Percentiles rank a stretch among this genome's conserved stretches.
These are phyloP conservation scores for Talaromyces sp. DNA, from an alignment of 2,329 filamentous ascomycete species.

Conservation along the genomic window DNA sequence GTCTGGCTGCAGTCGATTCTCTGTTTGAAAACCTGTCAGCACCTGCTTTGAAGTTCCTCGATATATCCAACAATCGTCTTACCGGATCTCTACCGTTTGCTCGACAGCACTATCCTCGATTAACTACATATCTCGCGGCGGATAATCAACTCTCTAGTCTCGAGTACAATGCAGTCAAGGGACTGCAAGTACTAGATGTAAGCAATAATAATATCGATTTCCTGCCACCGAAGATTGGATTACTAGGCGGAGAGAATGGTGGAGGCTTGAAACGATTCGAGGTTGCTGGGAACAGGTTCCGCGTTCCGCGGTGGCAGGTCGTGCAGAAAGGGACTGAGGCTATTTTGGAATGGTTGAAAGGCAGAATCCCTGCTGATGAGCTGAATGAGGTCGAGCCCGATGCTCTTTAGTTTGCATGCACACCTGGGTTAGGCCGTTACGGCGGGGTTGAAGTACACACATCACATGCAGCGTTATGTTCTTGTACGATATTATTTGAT, in stretches of 20 bases:
- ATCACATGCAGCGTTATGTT: background rate
- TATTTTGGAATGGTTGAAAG: constrained; percentile 74
- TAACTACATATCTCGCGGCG: constrained; percentile 67
- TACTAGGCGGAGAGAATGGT: constrained; percentile 60
- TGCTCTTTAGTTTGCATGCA: background rate
- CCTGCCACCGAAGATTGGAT: constrained; percentile 74
- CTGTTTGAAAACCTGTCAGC: constrained; percentile 67
- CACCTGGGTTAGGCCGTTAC: background rate
- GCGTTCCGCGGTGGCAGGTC: constrained; percentile 79
- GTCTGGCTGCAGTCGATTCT: constrained; percentile 66
- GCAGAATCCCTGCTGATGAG: constrained; percentile 61
- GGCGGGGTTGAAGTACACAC: background rate
- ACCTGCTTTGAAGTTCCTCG: constrained; percentile 69
- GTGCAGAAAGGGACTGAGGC: constrained; percentile 85
- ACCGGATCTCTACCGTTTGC: constrained; percentile 63
- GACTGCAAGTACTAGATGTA: constrained; percentile 72
- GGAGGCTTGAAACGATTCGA: constrained; percentile 63
- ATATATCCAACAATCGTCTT: constrained; percentile 80
- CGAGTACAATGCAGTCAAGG: constrained; percentile 68
- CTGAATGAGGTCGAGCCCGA: constrained; percentile 35
- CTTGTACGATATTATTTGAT: background rate
- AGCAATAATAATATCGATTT: constrained; percentile 82
- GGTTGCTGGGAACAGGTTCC: constrained; percentile 80
- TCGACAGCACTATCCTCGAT: constrained; percentile 63
- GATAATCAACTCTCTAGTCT: constrained; percentile 78